Percentiles rank a stretch among this genome's conserved stretches.
Conservation (phyloP, 352 stramenopile genomes). For the Pythium phragmiticola region DNA sequence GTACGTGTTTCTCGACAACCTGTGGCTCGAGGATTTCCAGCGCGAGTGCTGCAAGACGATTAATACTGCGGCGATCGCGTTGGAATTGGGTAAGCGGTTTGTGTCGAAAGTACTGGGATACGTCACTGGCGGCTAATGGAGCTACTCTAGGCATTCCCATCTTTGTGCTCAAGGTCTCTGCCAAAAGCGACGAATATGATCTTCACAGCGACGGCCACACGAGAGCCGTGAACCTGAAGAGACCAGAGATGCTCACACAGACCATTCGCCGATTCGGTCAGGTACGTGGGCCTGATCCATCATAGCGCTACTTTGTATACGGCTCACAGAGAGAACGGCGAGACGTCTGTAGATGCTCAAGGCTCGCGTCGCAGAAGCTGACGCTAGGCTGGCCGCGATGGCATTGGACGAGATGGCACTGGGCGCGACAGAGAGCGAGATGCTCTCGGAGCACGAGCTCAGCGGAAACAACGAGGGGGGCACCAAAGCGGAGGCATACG, state of each 20-base stretch:
- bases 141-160: slow-evolving; percentile 58
- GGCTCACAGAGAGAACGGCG: not conserved
- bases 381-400: not conserved
- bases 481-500: not conserved
- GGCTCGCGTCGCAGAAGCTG: slow-evolving; percentile 2
- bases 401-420: not conserved
- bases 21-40: slow-evolving; percentile 61
- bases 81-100: slow-evolving; percentile 30
- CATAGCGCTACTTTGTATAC: not conserved
- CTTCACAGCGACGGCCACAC: slow-evolving; percentile 28
- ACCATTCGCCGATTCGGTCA: slow-evolving; percentile 47
- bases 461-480: not conserved
- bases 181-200: slow-evolving; percentile 34
- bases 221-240: slow-evolving; percentile 34
- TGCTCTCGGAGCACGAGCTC: not conserved
- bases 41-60: slow-evolving; percentile 45
- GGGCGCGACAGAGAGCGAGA: not conserved
- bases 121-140: not conserved
- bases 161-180: slow-evolving; percentile 66
- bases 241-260: slow-evolving; percentile 33
- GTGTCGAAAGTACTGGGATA: not conserved
- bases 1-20: slow-evolving; percentile 61
- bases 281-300: slow-evolving; percentile 23
- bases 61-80: slow-evolving; percentile 33
- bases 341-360: slow-evolving; percentile 5